phyloP scores from a whole-genome alignment of 139 green algal species.

The Coelastrella sp. region DNA sequence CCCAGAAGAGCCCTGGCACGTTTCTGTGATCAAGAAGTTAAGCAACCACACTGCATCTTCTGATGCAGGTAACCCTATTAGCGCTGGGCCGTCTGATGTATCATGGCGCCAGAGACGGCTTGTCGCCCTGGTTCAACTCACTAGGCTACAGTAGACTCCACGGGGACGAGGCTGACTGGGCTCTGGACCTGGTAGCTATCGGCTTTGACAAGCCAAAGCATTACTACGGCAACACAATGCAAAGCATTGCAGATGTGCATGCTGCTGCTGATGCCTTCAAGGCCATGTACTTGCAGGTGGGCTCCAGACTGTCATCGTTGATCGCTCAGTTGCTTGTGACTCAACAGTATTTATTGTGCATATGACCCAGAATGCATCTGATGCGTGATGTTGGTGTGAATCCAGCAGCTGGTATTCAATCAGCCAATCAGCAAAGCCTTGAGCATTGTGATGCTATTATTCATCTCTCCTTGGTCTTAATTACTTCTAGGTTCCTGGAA shows the following conservation, averaged over 20 bases:
- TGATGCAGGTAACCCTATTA: slow-evolving; percentile 81
- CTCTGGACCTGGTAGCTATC: slow-evolving; percentile 71
- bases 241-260: slow-evolving; percentile 37
- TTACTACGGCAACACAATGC: slow-evolving; percentile 63
- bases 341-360: too few relatives aligned
- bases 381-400: too few relatives aligned
- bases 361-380: too few relatives aligned
- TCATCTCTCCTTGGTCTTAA: too few relatives aligned
- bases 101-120: slow-evolving; percentile 34
- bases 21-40: background rate
- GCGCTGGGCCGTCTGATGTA: slow-evolving; percentile 57
- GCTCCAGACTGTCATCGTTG: background rate
- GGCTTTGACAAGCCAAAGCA: slow-evolving; percentile 65
- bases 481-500: too few relatives aligned
- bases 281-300: slow-evolving; percentile 38
- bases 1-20: background rate
- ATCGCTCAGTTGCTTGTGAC: background rate
- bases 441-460: too few relatives aligned
- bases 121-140: slow-evolving; percentile 51
- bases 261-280: slow-evolving; percentile 48
- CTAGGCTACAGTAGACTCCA: slow-evolving; percentile 43
- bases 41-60: background rate
- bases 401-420: too few relatives aligned
- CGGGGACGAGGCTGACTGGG: slow-evolving; percentile 46
- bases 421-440: too few relatives aligned